Evolutionary conservation across 225 moss, liverwort and hornwort species (phyloP).

Genomic region (Anthoceros angustus): DNA sequence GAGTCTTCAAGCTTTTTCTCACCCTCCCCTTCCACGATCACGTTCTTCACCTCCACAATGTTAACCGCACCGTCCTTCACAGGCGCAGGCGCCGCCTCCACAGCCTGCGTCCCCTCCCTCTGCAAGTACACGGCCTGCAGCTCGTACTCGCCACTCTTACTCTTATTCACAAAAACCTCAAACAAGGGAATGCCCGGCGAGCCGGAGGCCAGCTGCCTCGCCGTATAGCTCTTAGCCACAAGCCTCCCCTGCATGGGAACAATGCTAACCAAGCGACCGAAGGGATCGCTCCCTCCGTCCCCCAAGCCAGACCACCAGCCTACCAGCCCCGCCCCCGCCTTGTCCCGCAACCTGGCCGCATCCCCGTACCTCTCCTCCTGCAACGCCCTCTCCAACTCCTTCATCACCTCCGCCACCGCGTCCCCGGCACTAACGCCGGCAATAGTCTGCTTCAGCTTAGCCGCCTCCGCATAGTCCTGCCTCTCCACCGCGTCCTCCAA

Average conservation of each 20-base stretch:
- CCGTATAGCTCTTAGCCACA: constrained; percentile 85
- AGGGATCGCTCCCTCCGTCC: constrained; percentile 94
- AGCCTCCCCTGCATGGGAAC: constrained; percentile 68
- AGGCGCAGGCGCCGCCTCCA: constrained; percentile 42
- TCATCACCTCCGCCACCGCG: constrained; percentile 67
- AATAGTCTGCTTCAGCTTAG: constrained; percentile 59
- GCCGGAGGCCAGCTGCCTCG: constrained; percentile 87
- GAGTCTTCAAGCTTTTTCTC: constrained; percentile 34
- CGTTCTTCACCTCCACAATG: constrained; percentile 40
- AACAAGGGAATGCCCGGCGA: constrained; percentile 76
- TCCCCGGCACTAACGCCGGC: constrained; percentile 57
- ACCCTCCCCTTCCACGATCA: constrained; percentile 30
- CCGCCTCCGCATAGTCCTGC: constrained; percentile 72
- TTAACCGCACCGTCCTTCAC: constrained; percentile 40
- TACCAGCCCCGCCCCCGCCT: constrained; percentile 87
- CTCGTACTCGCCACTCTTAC: constrained; percentile 37
- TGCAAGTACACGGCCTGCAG: constrained; percentile 93
- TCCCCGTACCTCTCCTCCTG: constrained; percentile 78
- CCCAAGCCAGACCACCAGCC: constrained; percentile 99
- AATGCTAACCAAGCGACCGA: constrained; percentile 84
- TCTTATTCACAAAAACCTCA: constrained; percentile 72
- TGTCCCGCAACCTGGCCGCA: constrained; percentile 66
- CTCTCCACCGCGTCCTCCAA: constrained; percentile 71
- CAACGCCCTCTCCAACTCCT: constrained; percentile 65
- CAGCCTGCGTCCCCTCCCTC: constrained; percentile 58